Conservation (phyloP, 2,329 filamentous ascomycete species). For the Curvularia spicifera region DNA sequence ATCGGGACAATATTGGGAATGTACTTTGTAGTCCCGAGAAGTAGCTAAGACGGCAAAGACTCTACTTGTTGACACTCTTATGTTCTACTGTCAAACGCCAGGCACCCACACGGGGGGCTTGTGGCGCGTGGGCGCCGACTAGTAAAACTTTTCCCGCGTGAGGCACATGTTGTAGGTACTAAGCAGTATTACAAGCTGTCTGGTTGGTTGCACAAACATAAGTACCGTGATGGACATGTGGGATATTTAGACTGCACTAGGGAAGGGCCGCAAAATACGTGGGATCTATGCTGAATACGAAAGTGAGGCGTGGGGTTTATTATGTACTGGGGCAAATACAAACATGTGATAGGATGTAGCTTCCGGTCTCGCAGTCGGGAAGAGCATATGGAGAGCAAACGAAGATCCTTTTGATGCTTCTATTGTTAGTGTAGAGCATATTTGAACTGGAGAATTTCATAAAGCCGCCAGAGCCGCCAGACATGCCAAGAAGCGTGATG, state of each 20-base stretch:
- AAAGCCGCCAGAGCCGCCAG: neutral
- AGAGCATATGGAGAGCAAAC: neutral
- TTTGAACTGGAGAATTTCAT: neutral
- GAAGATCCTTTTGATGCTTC: neutral
- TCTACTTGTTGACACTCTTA: conserved; percentile 2
- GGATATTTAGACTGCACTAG: conserved; percentile 14
- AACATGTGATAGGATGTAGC: neutral
- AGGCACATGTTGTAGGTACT: conserved; percentile 7
- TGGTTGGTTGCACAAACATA: conserved; percentile 26
- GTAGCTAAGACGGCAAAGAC: neutral
- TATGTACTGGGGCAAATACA: neutral
- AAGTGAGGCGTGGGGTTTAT: conserved; percentile 1
- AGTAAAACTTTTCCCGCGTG: conserved; percentile 14
- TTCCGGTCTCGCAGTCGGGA: neutral
- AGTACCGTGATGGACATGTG: conserved; percentile 36
- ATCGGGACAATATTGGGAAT: neutral
- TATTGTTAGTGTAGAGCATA: neutral
- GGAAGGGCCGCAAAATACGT: conserved; percentile 2
- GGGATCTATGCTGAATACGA: conserved; percentile 13
- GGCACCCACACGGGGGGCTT: neutral
- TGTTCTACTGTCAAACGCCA: neutral
- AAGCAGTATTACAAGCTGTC: conserved; percentile 14
- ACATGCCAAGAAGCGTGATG: neutral
- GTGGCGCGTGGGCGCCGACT: conserved; percentile 2
- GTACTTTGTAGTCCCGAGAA: neutral